Percentiles rank a stretch among this genome's conserved stretches.
phyloP scores from a whole-genome alignment of 1,284 basidiomycete genomes.

The Marasmius fiardii region DNA sequence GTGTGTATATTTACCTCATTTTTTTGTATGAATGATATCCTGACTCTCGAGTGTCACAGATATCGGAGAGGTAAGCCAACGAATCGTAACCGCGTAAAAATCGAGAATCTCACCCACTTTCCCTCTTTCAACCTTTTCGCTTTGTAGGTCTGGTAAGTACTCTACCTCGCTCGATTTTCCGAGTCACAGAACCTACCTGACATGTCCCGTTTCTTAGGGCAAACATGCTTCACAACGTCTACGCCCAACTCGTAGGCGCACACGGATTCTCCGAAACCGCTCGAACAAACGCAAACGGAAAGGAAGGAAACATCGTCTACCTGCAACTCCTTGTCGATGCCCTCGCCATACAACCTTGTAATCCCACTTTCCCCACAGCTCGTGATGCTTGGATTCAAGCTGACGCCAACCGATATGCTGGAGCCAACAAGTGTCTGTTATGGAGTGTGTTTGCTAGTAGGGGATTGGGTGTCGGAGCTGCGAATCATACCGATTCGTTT shows the following conservation, averaged over 20 bases:
- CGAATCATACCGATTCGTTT: not conserved
- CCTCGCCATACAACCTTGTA: conserved; percentile 47
- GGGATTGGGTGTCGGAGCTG: conserved; percentile 44
- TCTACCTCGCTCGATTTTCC: not conserved
- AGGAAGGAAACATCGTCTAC: conserved; percentile 44
- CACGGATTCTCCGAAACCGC: conserved; percentile 39
- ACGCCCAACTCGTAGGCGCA: conserved; percentile 39
- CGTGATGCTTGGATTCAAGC: conserved; percentile 54
- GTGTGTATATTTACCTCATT: not conserved
- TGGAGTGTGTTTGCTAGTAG: conserved; percentile 48
- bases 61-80: conserved; percentile 13
- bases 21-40: too few relatives aligned
- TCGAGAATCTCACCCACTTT: conserved; percentile 1
- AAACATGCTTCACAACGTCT: conserved; percentile 50
- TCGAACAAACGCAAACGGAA: conserved; percentile 36
- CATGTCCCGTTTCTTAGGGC: conserved; percentile 44
- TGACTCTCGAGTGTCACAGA: too few relatives aligned
- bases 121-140: not conserved
- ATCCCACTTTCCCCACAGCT: conserved; percentile 37
- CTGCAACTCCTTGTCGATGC: conserved; percentile 47
- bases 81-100: not conserved
- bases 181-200: conserved; percentile 20
- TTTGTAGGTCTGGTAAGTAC: conserved; percentile 1
- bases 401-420: conserved; percentile 44
- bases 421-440: conserved; percentile 43